Percentiles rank a stretch among this genome's conserved stretches.
phyloP scores from a whole-genome alignment of 257 asterid genomes.

The Thymus mandschuricus region DNA sequence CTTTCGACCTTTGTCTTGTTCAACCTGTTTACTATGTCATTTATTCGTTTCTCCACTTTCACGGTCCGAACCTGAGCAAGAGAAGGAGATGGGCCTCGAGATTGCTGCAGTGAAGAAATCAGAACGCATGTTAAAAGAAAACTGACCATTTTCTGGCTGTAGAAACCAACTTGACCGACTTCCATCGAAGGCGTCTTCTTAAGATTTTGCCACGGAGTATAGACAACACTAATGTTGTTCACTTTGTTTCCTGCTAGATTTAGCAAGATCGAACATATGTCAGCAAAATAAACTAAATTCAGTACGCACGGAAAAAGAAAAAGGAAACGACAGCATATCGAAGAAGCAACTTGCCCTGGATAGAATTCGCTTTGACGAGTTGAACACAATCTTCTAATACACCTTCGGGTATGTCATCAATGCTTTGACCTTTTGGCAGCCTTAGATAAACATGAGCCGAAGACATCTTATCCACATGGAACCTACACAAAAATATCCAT shows the following conservation, averaged over 20 bases:
- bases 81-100: conserved; percentile 13
- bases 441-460: conserved; percentile 98
- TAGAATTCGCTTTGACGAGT: conserved; percentile 96
- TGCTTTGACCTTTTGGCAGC: conserved; percentile 73
- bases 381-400: conserved; percentile 94
- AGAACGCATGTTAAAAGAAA: conserved; percentile 1
- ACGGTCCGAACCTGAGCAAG: conserved; percentile 67
- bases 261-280: not conserved
- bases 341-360: conserved; percentile 62
- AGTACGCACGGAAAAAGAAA: not conserved
- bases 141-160: conserved; percentile 81
- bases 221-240: conserved; percentile 87
- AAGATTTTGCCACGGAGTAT: conserved; percentile 97
- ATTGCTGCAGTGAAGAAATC: not conserved
- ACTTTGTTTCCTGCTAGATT: conserved; percentile 78
- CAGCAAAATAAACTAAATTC: not conserved
- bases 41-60: conserved; percentile 89
- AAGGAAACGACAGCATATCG: not conserved
- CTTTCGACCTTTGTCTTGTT: conserved; percentile 96
- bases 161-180: conserved; percentile 97
- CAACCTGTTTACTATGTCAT: conserved; percentile 85
- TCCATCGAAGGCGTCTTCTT: conserved; percentile 97
- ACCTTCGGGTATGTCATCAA: conserved; percentile 89
- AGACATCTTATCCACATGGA: conserved; percentile 98
- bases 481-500: conserved; percentile 54